A percentile compares a stretch with the other conserved stretches of the same genome.
Conservation (phyloP, 768 basidiomycete genomes). For the Auriculariales sp. region DNA sequence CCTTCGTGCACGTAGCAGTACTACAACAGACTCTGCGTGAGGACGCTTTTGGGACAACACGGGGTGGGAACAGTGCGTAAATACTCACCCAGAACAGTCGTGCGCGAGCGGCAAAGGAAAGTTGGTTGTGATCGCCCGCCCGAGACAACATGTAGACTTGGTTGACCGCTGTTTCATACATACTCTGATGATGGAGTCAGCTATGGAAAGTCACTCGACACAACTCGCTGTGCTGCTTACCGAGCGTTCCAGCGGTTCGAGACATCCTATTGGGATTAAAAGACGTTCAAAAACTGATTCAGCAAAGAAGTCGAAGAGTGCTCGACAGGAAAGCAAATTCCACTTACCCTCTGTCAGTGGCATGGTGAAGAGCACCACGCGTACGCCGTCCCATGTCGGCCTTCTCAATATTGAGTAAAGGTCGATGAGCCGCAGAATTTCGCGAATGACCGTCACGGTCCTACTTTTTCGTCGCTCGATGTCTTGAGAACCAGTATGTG, state of each 20-base stretch:
- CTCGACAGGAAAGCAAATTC: background rate
- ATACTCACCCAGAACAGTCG: conserved; percentile 79
- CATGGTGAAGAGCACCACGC: conserved; percentile 60
- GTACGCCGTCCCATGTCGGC: conserved; percentile 78
- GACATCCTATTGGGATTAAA: background rate
- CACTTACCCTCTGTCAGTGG: conserved; percentile 72
- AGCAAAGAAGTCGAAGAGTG: conserved; percentile 3
- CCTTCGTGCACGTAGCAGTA: conserved; percentile 80
- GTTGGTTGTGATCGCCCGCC: conserved; percentile 35
- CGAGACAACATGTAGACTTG: conserved; percentile 70
- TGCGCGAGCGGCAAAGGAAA: conserved; percentile 51
- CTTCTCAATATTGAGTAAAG: conserved; percentile 61
- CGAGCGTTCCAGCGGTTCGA: conserved; percentile 29
- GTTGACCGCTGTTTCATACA: conserved; percentile 71
- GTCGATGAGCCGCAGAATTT: conserved; percentile 72
- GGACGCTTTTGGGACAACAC: too few relatives aligned
- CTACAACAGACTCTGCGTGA: too few relatives aligned
- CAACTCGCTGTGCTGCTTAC: conserved; percentile 11
- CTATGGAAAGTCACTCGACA: background rate
- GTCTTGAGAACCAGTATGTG: conserved; percentile 14
- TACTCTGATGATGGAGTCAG: conserved; percentile 22
- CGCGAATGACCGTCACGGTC: conserved; percentile 55
- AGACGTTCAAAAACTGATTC: too few relatives aligned
- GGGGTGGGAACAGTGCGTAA: too few relatives aligned
- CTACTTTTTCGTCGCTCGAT: conserved; percentile 32